phyloP scores from a whole-genome alignment of 306 rosid species.

The Casuarina equisetifolia region DNA sequence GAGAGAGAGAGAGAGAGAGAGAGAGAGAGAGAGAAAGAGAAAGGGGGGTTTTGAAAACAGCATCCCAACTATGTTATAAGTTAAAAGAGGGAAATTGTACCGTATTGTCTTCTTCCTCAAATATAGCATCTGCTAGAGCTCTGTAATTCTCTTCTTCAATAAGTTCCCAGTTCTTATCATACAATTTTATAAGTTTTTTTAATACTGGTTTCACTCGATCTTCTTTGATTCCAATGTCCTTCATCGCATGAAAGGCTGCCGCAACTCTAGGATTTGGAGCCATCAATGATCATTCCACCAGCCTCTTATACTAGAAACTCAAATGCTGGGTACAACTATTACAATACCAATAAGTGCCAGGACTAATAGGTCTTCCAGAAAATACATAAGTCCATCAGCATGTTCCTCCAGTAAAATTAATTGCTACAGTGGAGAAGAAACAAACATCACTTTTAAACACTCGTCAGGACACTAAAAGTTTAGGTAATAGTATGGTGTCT shows the following conservation, averaged over 20 bases:
- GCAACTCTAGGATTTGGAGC: conserved; percentile 64
- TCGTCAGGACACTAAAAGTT: neutral
- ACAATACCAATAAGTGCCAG: conserved; percentile 15
- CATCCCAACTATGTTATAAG: conserved; percentile 10
- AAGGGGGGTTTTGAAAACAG: neutral
- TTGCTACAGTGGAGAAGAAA: neutral
- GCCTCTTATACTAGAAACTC: conserved; percentile 20
- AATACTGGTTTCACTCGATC: conserved; percentile 70
- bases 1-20: neutral
- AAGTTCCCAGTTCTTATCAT: conserved; percentile 82
- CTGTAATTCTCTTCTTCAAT: conserved; percentile 91
- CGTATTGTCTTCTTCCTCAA: conserved; percentile 71
- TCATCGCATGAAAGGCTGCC: conserved; percentile 75
- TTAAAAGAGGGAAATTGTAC: conserved; percentile 30
- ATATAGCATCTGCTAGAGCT: conserved; percentile 83
- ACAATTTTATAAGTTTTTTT: conserved; percentile 66
- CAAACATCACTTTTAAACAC: conserved; percentile 1
- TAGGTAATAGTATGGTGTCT: neutral
- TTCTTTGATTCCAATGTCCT: conserved; percentile 60
- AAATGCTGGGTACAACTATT: conserved; percentile 26
- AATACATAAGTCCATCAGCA: neutral
- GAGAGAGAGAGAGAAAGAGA: neutral
- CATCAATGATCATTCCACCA: conserved; percentile 48
- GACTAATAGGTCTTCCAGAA: neutral
- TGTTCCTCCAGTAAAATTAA: neutral